Evolutionary conservation across 31 red algal genomes (phyloP), one percentile per base, ranked within the genome.

Genomic region (Odonthalia washingtoniensis): DNA sequence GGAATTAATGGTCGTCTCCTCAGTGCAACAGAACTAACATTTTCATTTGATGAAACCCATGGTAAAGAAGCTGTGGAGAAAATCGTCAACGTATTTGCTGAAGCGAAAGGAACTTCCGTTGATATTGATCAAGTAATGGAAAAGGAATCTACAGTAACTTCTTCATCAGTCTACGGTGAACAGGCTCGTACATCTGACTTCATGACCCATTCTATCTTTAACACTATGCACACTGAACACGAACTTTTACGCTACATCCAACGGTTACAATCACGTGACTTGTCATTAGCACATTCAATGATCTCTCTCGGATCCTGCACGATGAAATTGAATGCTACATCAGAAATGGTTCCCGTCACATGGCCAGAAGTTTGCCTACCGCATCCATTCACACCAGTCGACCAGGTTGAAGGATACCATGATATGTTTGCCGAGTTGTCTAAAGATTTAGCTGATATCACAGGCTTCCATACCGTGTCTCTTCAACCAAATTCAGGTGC

Each of bases 301-400:
- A 99, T 99, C 77, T 87, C 98, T 36, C 90, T 99, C 16, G 98
- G 98, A 31, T 96, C 93, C 34, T 99, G 98, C 72, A 99, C 98
- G 0, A 99, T 99, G 98, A 99, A 99, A 85, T 73, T 99, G 27
- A 99, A 99, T 84, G 89, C 98, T 1, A 94, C 98, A 14, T 74
- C 92, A 2, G 90, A 99, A 74, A 96, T 99, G 95, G 69, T 97
- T 42, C 98, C 98, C 0, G 91, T 99, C 0, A 97, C 88, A 3
- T 99, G 98, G 98, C 93, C 93, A 9, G 98, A 99, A 78, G 37
- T 99, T 62, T 70, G 83, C 60, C 80, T 75, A 33, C 80, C 82
- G 27, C 92, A 95, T 87, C 98, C 98, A 24, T 99, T 99, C 72
- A 86, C 98, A 4, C 98, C 98, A 1, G 69, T 75, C 0, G 91